Evolutionary conservation across 2,329 filamentous ascomycete genomes (phyloP).

Genomic region (Nigrospora oryzae): DNA sequence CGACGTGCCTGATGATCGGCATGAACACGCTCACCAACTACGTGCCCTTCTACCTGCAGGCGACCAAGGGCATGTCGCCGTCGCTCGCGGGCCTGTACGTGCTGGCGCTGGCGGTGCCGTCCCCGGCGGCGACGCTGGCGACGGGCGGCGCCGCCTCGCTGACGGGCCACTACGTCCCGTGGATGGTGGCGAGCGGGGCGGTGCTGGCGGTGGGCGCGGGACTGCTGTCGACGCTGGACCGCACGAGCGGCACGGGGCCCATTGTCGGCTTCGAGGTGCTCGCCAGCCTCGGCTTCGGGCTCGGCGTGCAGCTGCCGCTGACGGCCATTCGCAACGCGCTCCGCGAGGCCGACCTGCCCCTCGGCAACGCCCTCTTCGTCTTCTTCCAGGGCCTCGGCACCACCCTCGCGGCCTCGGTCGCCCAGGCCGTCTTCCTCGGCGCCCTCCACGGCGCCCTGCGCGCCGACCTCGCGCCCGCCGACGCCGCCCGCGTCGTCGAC

Average conservation of each 20-base stretch:
- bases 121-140: slow-evolving; percentile 3
- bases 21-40: slow-evolving; percentile 12
- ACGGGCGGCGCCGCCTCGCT: slow-evolving; percentile 3
- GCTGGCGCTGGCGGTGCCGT: slow-evolving; percentile 3
- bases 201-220: slow-evolving; percentile 4
- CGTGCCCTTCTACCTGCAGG: slow-evolving; percentile 14
- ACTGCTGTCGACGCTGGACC: slow-evolving; percentile 5
- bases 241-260: not conserved
- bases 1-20: slow-evolving; percentile 10
- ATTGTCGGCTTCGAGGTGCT: slow-evolving; percentile 7
- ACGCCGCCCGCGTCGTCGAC: too few species aligned
- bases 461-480: too few species aligned
- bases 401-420: slow-evolving; percentile 2
- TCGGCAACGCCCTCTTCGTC: slow-evolving; percentile 1
- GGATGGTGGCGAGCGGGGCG: slow-evolving; percentile 6
- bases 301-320: slow-evolving; percentile 6
- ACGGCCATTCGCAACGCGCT: slow-evolving; percentile 8
- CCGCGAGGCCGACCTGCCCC: slow-evolving; percentile 4
- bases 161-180: slow-evolving; percentile 5
- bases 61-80: slow-evolving; percentile 4
- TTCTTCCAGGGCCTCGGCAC: slow-evolving; percentile 3
- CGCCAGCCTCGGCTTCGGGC: slow-evolving; percentile 4
- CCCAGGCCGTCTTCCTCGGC: slow-evolving; percentile 1
- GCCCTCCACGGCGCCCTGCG: too few species aligned
- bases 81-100: slow-evolving; percentile 1